Percentiles rank a stretch among this genome's conserved stretches.
Conservation (phyloP, 2,329 filamentous ascomycete genomes). For the Aspergillus tubingensis region DNA sequence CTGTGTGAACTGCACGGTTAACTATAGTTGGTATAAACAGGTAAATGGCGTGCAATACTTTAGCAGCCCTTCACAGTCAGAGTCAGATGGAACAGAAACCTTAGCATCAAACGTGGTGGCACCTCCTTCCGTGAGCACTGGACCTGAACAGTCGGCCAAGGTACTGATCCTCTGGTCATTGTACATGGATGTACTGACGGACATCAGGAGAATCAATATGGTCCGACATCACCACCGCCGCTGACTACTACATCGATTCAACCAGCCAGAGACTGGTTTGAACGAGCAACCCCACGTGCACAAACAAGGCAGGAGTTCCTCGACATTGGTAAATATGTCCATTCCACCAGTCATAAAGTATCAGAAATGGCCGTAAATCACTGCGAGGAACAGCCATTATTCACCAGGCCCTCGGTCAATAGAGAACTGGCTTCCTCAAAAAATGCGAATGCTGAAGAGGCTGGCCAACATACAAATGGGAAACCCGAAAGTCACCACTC, state of each 20-base stretch:
- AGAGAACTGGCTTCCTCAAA: conserved; percentile 34
- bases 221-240: conserved; percentile 64
- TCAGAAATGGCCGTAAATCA: background rate
- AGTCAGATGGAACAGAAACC: conserved; percentile 10
- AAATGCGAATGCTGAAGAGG: conserved; percentile 19
- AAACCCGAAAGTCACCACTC: conserved; percentile 26
- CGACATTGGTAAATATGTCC: background rate
- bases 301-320: conserved; percentile 78
- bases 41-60: conserved; percentile 7
- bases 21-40: conserved; percentile 5
- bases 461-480: conserved; percentile 21
- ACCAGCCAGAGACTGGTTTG: conserved; percentile 64
- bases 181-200: conserved; percentile 1
- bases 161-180: conserved; percentile 10
- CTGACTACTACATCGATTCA: conserved; percentile 78
- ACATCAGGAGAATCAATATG: conserved; percentile 33
- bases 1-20: background rate
- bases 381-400: background rate
- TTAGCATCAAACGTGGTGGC: conserved; percentile 4
- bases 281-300: conserved; percentile 75
- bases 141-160: conserved; percentile 13
- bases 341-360: background rate
- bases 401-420: background rate
- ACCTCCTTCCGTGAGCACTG: background rate
- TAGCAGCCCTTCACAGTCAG: conserved; percentile 13